Evolutionary conservation across 1,284 basidiomycete genomes (phyloP), one percentile per base, ranked within the genome.

Genomic region (Rhodotorula sp.): DNA sequence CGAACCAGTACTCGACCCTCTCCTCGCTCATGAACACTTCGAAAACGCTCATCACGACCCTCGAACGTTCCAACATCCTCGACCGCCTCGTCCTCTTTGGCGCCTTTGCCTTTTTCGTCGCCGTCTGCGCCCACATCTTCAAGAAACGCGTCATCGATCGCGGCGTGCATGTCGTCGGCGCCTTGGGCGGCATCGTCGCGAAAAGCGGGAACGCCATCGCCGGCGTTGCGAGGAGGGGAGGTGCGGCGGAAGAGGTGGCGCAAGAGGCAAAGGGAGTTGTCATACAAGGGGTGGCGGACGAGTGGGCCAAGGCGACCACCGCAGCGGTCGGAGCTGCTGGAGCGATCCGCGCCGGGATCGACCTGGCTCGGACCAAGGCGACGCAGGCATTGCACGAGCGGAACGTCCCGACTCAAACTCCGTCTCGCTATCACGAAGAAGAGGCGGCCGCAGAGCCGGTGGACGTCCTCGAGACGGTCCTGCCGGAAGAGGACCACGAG

Each of bases 41-140:
- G 1, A 89, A 90, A 78, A 85, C 89, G 52, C 86, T 97, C 70
- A 88, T 97, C 74, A 90, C 89, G 23, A 88, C 89, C 0, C 87
- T 97, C 58, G 90, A 95, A 81, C 88, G 89, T 71, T 88, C 92
- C 10, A 93, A 97, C 83, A 90, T 91, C 87, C 84, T 94, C n/a
- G 93, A 97, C 83, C 89, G 93, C 12, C 80, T 94, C 49, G 83
- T 95, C 72, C 89, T 97, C 74, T 82, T 91, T 67, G 85, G 87
- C 8, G 91, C 87, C 0, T 86, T 97, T 47, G 78, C 84, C 23
- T 91, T 97, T 81, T 97, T 97, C 83, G 77, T 89, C 68, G 85
- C 93, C n/a, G 89, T 90, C 49, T 88, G 93, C 15, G 84, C 89
- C 19, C 94, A 91, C 78, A 89, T 97, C 75, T 79, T 97, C 75